Evolutionary conservation across 495 filamentous ascomycete genomes (phyloP).

Genomic region (Aspergillus coremiiformis): DNA sequence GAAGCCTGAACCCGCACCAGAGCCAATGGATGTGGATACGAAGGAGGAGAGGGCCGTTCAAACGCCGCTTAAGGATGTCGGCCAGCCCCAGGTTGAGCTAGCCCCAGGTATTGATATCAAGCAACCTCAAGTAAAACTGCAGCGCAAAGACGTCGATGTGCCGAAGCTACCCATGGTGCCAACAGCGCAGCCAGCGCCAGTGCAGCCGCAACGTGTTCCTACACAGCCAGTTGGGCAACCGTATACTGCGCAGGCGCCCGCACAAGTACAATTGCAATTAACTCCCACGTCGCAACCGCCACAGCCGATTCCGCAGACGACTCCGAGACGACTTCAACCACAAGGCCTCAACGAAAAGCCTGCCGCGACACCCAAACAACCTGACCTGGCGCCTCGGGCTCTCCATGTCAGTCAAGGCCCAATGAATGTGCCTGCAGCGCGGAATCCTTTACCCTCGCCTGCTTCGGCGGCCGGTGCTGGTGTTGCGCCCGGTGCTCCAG

Average conservation of each 20-base stretch:
- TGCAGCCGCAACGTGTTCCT: background rate
- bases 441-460: constrained; percentile 14
- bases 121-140: constrained; percentile 18
- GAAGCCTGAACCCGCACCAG: constrained; percentile 19
- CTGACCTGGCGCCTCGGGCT: constrained; percentile 20
- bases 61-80: background rate
- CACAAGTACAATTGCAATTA: background rate
- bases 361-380: constrained; percentile 26
- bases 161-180: constrained; percentile 2
- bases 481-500: constrained; percentile 1
- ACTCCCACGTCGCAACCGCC: constrained; percentile 1
- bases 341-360: constrained; percentile 32
- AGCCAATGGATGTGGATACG: constrained; percentile 33
- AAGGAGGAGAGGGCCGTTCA: constrained; percentile 19
- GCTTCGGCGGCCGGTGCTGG: constrained; percentile 7
- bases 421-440: constrained; percentile 15
- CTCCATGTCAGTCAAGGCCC: constrained; percentile 11
- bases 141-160: constrained; percentile 5
- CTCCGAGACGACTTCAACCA: constrained; percentile 25
- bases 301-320: constrained; percentile 14
- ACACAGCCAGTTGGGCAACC: constrained; percentile 8
- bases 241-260: constrained; percentile 1
- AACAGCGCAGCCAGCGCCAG: background rate
- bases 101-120: constrained; percentile 10
- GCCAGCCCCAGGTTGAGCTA: constrained; percentile 7